Base-by-base conservation (phyloP, 495 filamentous ascomycete species). In the Annulohypoxylon moriforme region DNA sequence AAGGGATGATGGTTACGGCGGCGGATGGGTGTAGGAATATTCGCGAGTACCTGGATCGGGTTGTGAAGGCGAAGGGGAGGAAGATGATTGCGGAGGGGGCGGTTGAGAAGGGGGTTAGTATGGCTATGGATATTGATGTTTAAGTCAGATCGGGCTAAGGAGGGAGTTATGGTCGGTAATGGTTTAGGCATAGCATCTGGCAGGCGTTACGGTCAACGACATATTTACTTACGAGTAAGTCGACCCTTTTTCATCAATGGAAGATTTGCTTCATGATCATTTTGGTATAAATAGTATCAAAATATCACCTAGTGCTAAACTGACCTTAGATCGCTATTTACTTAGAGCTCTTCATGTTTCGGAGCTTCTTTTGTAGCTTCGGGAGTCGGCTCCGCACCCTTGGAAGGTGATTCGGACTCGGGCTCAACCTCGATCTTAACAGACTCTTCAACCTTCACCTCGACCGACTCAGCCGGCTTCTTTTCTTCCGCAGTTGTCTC, bases 1-100 rank as follows among this genome's bases (percentile, higher is more conserved):
- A 99, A 82, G 91, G 91, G 0, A 96, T 99, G 93, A 79, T 98
- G 72, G 93, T 91, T 0, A 93, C 96, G 10, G 96, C 91, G 0
- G 89, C 97, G 44, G 95, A 97, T 80, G 96, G 94, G 42, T 98
- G 96, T 80, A 42, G 44, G 33, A 68, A 34, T 34, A 68, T 99
- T 25, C 87, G 91, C 67, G 88, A 91, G 74, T 88, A 97, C 33
- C 71, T 95, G 71, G 92, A 95, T 76, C 78, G 80, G 36, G 87
- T 92, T 7, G 90, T 94, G 7, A 86, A 88, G 75, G 83, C 81
- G 68, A 89, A 89, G 76, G 92, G 92, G 24, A 82, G 79, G 67
- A 85, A 82, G 73, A 84, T 92, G 79, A 76, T 96, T 52, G 84
- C 88, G 55, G 88, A 88, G 60, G 87, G 90, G 4, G 79, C 81